phyloP scores from a whole-genome alignment of 2,329 filamentous ascomycete genomes.

The Alternaria sp. region DNA sequence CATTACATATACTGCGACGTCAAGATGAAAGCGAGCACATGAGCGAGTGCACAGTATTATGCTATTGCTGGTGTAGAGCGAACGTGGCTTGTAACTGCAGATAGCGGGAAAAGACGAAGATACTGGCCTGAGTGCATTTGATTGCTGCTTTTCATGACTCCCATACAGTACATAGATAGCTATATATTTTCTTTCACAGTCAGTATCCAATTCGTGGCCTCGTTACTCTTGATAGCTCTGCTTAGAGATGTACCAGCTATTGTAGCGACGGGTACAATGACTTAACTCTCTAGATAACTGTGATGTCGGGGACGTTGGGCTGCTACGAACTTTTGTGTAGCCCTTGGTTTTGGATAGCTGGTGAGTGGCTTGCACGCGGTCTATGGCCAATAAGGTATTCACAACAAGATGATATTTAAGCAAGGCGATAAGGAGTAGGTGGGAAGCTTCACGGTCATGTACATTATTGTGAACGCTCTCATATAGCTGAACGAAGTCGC shows the following conservation, averaged over 20 bases:
- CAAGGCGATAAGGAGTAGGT: background rate
- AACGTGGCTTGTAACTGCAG: background rate
- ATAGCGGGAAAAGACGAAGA: background rate
- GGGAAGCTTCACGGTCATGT: background rate
- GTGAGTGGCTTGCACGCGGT: background rate
- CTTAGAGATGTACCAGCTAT: background rate
- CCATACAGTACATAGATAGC: background rate
- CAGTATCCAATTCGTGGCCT: background rate
- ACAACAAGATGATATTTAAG: background rate
- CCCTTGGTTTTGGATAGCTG: background rate
- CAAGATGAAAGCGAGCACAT: background rate
- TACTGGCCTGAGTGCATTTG: background rate
- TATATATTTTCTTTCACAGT: background rate
- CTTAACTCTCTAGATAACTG: background rate
- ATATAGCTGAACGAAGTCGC: background rate
- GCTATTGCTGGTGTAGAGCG: background rate
- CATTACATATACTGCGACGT: background rate
- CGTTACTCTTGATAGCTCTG: background rate
- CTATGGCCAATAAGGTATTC: background rate
- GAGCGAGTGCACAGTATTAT: background rate
- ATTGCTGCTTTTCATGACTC: background rate
- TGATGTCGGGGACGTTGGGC: background rate
- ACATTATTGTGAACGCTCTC: background rate
- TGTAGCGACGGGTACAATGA: too few species aligned
- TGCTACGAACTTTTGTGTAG: background rate